These are phyloP conservation scores for Sclerotinia sclerotiorum DNA, from an alignment of 2,329 filamentous ascomycete species.

Conservation along the genomic window DNA sequence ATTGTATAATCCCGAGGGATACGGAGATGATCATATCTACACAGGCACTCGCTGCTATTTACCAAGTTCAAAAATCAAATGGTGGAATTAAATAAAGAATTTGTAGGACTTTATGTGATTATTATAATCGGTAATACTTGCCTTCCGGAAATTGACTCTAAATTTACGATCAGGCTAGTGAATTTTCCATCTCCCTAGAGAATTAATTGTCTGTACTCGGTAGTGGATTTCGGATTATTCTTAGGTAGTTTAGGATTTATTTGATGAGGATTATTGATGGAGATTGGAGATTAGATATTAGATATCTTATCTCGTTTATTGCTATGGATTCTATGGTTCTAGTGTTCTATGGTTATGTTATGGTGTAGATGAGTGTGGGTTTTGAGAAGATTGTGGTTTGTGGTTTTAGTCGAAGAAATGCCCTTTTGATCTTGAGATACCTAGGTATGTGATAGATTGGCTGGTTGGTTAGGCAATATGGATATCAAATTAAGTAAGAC, in stretches of 20 bases:
- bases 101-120: background rate
- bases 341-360: background rate
- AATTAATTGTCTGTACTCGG: background rate
- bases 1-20: background rate
- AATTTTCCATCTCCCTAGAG: background rate
- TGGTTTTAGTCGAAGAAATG: background rate
- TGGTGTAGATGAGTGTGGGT: too few species aligned
- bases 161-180: conserved; percentile 5
- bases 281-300: too few species aligned
- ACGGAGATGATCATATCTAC: background rate
- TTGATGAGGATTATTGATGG: background rate
- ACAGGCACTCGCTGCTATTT: background rate
- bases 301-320: background rate
- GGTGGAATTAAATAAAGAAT: background rate
- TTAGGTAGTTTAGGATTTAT: background rate
- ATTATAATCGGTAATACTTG: background rate
- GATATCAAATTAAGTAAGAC: too few species aligned
- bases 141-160: background rate
- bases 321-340: background rate
- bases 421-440: background rate
- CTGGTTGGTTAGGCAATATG: background rate
- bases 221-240: background rate
- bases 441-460: too few species aligned
- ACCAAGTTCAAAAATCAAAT: background rate
- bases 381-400: background rate